Base-by-base conservation (phyloP, 192 early-diverging fungal genomes). In the Chytriomyces sp. region DNA sequence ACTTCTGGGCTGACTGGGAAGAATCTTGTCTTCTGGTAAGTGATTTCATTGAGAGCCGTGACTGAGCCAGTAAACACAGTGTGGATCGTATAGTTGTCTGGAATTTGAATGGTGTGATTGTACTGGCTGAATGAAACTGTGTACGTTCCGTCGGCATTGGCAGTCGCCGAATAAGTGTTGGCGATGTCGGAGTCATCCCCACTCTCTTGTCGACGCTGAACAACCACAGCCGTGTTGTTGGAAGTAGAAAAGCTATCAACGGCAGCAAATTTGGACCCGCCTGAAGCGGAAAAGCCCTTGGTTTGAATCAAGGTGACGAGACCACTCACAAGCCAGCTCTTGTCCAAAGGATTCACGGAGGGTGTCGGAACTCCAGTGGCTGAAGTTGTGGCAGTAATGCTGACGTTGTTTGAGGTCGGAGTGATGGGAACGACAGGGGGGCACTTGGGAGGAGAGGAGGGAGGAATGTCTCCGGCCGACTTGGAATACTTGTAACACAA, bases 401-500 rank as follows among this genome's bases (percentile, higher is more conserved):
- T 12, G 7, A 25, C 19, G 14, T 61, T 12, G 28, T 61, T 61
- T 6, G 59, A 14, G 7, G 37, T 61, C 36, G n/a, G n/a, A n/a
- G n/a, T n/a, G n/a, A n/a, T n/a, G n/a, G n/a, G n/a, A n/a, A n/a
- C n/a, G n/a, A n/a, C n/a, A n/a, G n/a, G n/a, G n/a, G 30, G 28
- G 12, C 30, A 38, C 0, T 17, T 2, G 0, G 10, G 59, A 2
- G 14, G 28, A 6, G 6, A 14, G 28, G 28, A 10, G 1, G 10
- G 59, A 19, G 39, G 19, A 8, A 22, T 14, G 3, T 66, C 64
- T 33, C 64, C 64, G 22, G 64, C 10, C 7, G 64, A 53, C 31
- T 54, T 19, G 26, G 64, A 66, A 4, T 66, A 66, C 28, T 39
- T 66, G 64, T 66, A 66, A 44, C 64, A 66, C 25, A 66, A 52